Conservation (phyloP, 768 basidiomycete species). For the Kwoniella europaea region DNA sequence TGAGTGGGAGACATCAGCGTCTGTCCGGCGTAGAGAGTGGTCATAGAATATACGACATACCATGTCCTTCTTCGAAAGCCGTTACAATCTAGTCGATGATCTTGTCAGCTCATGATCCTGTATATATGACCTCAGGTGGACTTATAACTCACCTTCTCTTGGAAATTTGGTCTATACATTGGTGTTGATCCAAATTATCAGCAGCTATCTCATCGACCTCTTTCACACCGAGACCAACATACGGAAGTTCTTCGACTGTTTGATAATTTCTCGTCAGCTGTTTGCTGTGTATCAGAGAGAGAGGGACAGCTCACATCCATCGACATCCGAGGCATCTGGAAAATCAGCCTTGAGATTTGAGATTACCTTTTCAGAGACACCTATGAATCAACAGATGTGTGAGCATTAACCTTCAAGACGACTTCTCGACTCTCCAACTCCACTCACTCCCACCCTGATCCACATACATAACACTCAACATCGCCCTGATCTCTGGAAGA, state of each 20-base stretch:
- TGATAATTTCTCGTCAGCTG: slow-evolving; percentile 8
- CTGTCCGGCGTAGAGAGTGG: neutral
- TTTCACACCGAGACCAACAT: neutral
- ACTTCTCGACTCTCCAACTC: neutral
- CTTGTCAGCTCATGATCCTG: slow-evolving; percentile 13
- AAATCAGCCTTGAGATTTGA: slow-evolving; percentile 71
- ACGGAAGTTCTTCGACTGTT: slow-evolving; percentile 51
- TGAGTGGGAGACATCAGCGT: too few species aligned
- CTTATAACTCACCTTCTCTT: slow-evolving; percentile 61
- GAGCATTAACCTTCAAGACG: neutral
- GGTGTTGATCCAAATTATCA: slow-evolving; percentile 1
- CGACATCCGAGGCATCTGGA: slow-evolving; percentile 70
- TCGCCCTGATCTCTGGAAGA: neutral
- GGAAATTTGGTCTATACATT: slow-evolving; percentile 64
- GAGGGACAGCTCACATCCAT: slow-evolving; percentile 72
- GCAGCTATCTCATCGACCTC: neutral
- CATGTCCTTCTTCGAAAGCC: slow-evolving; percentile 75
- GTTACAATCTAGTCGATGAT: slow-evolving; percentile 61
- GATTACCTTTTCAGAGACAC: slow-evolving; percentile 68
- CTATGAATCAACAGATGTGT: slow-evolving; percentile 11
- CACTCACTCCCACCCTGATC: neutral
- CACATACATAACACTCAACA: neutral
- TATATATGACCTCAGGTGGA: neutral
- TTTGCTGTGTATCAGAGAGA: neutral
- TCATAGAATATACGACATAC: slow-evolving; percentile 27